A percentile compares a stretch with the other conserved stretches of the same genome.
Conservation (phyloP, 495 filamentous ascomycete species). For the Articulospora tetracladia region DNA sequence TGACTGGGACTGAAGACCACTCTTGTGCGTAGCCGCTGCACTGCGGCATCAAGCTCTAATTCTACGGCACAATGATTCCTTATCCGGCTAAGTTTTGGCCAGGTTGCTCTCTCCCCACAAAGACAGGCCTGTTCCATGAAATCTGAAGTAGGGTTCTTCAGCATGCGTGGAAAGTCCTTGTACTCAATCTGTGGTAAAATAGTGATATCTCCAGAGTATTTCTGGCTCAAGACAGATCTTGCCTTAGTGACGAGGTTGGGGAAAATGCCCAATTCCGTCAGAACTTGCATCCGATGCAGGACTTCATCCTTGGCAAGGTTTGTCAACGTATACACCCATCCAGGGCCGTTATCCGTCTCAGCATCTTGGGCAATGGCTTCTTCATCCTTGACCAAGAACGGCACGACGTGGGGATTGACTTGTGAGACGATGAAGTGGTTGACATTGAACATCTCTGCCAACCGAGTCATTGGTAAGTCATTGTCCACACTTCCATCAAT, state of each 20-base stretch:
- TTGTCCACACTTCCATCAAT: conserved; percentile 95
- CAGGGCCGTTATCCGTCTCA: conserved; percentile 36
- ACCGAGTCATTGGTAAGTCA: conserved; percentile 85
- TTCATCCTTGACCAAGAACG: conserved; percentile 76
- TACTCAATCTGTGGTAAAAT: conserved; percentile 80
- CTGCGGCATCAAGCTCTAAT: conserved; percentile 77
- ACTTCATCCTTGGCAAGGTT: conserved; percentile 77
- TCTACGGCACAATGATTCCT: conserved; percentile 83
- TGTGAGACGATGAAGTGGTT: conserved; percentile 98
- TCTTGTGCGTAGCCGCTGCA: conserved; percentile 67
- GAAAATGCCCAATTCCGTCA: conserved; percentile 80
- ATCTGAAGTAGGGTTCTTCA: conserved; percentile 84
- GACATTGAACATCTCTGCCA: conserved; percentile 96
- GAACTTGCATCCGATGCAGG: conserved; percentile 73
- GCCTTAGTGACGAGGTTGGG: conserved; percentile 76
- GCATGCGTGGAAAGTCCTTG: conserved; percentile 67
- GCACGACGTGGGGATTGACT: conserved; percentile 90
- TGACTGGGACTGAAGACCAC: conserved; percentile 79
- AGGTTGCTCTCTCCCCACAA: conserved; percentile 80
- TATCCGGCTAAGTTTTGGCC: conserved; percentile 81
- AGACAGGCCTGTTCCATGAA: conserved; percentile 79
- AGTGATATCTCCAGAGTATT: conserved; percentile 93
- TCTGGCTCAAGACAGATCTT: conserved; percentile 78
- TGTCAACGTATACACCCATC: conserved; percentile 67
- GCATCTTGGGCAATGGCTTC: conserved; percentile 38